Evolutionary conservation across 169 alveolate genomes (phyloP).

Genomic region (Cryptosporidium ubiquitum): DNA sequence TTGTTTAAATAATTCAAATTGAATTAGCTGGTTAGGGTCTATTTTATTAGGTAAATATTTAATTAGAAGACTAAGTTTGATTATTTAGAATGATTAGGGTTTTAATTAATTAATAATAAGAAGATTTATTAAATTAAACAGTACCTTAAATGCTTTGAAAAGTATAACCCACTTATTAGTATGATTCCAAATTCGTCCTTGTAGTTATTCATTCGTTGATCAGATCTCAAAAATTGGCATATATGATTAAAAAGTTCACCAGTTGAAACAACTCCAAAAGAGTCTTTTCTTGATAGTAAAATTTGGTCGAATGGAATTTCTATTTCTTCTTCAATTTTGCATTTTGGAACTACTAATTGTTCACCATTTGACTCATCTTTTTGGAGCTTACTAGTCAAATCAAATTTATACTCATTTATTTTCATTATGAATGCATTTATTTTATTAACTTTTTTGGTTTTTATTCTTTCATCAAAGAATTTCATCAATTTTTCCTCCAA

Average conservation of each 20-base stretch:
- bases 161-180: constrained; percentile 11
- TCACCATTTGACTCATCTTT: neutral
- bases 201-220: neutral
- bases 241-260: constrained; percentile 6
- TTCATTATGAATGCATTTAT: constrained; percentile 1
- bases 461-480: neutral
- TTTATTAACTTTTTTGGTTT: neutral
- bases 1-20: neutral
- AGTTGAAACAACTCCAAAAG: neutral
- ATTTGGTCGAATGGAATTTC: neutral
- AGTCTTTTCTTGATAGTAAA: neutral
- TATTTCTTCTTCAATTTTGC: neutral
- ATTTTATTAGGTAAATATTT: neutral
- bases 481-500: constrained; percentile 8
- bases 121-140: neutral
- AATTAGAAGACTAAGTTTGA: neutral
- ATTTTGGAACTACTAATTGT: constrained; percentile 21
- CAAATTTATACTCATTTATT: neutral
- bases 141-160: constrained; percentile 37
- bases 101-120: no score
- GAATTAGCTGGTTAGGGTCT: neutral
- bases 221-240: neutral
- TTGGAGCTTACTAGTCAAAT: neutral
- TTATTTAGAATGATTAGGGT: neutral
- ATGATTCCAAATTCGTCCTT: neutral